These are phyloP conservation scores for Jackrogersella multiformis DNA, from an alignment of 495 filamentous ascomycete species.

Conservation along the genomic window DNA sequence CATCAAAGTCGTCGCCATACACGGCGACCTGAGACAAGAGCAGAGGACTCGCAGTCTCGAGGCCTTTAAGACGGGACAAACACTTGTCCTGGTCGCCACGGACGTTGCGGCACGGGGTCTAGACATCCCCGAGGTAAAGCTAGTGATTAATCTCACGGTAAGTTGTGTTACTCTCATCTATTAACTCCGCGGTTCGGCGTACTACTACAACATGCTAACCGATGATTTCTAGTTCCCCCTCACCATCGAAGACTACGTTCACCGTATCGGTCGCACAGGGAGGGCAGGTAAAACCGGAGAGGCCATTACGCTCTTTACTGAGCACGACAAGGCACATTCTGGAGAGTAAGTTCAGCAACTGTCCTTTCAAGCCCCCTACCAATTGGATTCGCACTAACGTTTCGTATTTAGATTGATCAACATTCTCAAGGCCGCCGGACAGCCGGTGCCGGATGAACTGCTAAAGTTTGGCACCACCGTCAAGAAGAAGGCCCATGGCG, in stretches of 20 bases:
- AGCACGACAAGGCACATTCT: constrained; percentile 87
- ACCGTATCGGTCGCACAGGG: constrained; percentile 94
- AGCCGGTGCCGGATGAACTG: constrained; percentile 85
- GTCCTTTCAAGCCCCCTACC: neutral
- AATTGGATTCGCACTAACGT: constrained; percentile 10
- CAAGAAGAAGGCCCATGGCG: constrained; percentile 95
- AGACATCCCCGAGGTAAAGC: constrained; percentile 91
- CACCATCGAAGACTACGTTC: constrained; percentile 93
- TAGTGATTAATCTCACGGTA: constrained; percentile 86
- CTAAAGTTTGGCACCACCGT: constrained; percentile 97
- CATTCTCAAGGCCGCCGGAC: constrained; percentile 87
- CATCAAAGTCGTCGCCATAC: constrained; percentile 84
- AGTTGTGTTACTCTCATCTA: constrained; percentile 27
- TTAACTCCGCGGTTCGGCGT: constrained; percentile 15
- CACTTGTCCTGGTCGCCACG: constrained; percentile 90
- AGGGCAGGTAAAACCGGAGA: constrained; percentile 89
- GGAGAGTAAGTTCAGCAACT: constrained; percentile 72
- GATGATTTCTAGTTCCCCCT: constrained; percentile 58
- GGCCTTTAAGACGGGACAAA: constrained; percentile 86
- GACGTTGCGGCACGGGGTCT: constrained; percentile 96
- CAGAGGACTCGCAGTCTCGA: constrained; percentile 83
- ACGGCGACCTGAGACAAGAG: constrained; percentile 87
- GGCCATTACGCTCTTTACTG: constrained; percentile 94
- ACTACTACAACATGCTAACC: constrained; percentile 18
- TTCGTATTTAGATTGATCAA: constrained; percentile 71